phyloP scores from a whole-genome alignment of 768 basidiomycete species.

The Podaxis mareebaensis region DNA sequence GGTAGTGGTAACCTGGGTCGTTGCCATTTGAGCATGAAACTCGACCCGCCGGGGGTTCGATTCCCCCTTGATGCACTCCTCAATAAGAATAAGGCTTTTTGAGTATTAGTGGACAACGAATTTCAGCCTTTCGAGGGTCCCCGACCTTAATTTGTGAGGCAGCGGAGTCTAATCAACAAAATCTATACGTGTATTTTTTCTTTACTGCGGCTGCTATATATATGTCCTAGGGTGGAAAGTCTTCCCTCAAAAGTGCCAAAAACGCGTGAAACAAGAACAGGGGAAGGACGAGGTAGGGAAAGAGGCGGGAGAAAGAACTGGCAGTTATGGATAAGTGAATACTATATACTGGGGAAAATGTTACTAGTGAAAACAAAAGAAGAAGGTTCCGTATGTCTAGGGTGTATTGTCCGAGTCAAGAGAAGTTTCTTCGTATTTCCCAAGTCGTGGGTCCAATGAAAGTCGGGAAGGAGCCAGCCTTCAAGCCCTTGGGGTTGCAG shows the following conservation, averaged over 20 bases:
- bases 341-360: background rate
- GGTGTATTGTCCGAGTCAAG: background rate
- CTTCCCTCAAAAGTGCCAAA: too few species aligned
- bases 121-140: too few species aligned
- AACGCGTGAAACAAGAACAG: background rate
- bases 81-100: background rate
- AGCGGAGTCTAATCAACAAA: too few species aligned
- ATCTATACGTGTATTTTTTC: too few species aligned
- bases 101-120: too few species aligned
- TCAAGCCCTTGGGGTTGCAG: too few species aligned
- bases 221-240: too few species aligned
- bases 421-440: too few species aligned
- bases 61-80: constrained; percentile 76
- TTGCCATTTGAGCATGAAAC: constrained; percentile 17
- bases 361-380: background rate
- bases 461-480: too few species aligned
- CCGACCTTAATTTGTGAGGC: too few species aligned
- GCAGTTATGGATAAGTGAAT: background rate
- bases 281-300: background rate
- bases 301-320: background rate
- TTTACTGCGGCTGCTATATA: too few species aligned
- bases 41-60: constrained; percentile 89
- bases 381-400: background rate
- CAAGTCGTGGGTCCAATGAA: too few species aligned
- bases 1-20: constrained; percentile 20